A percentile compares a stretch with the other conserved stretches of the same genome.
Conservation (phyloP, 2,329 filamentous ascomycete genomes). For the Diaporthe citrichinensis region DNA sequence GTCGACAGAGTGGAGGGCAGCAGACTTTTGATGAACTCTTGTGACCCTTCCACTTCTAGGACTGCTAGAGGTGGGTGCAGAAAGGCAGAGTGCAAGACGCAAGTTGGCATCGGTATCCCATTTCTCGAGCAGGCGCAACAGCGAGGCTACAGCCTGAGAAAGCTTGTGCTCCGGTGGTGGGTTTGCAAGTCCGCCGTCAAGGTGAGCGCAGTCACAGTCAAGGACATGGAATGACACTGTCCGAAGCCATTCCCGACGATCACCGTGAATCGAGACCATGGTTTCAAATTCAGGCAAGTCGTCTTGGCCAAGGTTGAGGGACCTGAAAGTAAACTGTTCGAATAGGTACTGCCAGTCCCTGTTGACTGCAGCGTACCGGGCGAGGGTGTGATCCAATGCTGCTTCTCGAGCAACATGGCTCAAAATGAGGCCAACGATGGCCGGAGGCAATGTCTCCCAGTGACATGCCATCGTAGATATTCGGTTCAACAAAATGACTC, state of each 20-base stretch:
- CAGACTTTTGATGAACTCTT: not conserved
- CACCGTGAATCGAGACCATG: not conserved
- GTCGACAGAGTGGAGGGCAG: not conserved
- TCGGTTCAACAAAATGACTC: not conserved
- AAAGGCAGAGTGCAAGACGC: not conserved
- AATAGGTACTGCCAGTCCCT: conserved; percentile 12
- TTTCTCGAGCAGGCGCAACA: not conserved
- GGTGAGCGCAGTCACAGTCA: no score
- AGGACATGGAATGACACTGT: not conserved
- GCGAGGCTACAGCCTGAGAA: not conserved
- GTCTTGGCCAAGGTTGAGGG: not conserved
- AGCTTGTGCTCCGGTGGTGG: not conserved
- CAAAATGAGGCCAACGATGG: not conserved
- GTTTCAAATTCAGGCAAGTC: not conserved
- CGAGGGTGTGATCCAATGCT: not conserved
- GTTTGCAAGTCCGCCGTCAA: no score
- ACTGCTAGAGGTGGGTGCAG: not conserved
- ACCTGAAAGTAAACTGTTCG: not conserved
- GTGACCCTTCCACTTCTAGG: not conserved
- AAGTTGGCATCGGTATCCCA: not conserved
- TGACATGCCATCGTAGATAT: not conserved
- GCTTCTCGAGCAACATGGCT: not conserved
- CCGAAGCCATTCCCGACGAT: not conserved
- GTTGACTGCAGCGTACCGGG: not conserved
- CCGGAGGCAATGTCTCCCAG: not conserved